Percentiles rank a stretch among this genome's conserved stretches.
These are phyloP conservation scores for Plasmodium sp. DNA, from an alignment of 169 alveolate species.

Conservation along the genomic window DNA sequence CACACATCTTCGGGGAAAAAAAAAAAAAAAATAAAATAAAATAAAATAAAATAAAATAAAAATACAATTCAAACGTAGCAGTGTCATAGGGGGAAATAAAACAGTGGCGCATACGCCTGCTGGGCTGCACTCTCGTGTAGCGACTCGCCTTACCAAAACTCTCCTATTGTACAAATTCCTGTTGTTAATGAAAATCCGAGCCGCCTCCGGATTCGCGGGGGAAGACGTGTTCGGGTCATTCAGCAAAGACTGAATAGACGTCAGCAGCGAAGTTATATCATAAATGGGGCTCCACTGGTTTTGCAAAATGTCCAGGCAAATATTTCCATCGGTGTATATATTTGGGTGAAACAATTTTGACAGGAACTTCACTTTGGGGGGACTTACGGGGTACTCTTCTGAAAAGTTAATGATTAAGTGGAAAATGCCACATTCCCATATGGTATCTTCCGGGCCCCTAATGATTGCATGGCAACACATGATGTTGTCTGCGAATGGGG, in stretches of 20 bases:
- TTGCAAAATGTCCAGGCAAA: constrained; percentile 92
- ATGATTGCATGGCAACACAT: constrained; percentile 96
- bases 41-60: not conserved
- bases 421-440: constrained; percentile 97
- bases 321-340: constrained; percentile 92
- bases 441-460: constrained; percentile 96
- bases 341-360: constrained; percentile 93
- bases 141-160: constrained; percentile 72
- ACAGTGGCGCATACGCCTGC: constrained; percentile 76
- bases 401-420: constrained; percentile 91
- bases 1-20: constrained; percentile 50
- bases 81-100: not conserved
- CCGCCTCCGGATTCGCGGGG: constrained; percentile 97
- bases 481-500: constrained; percentile 93
- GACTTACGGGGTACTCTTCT: constrained; percentile 93
- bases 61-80: not conserved
- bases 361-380: constrained; percentile 91
- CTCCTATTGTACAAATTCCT: constrained; percentile 73
- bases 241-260: constrained; percentile 94
- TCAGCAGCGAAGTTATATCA: constrained; percentile 94
- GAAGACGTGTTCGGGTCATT: constrained; percentile 96
- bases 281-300: constrained; percentile 97
- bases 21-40: constrained; percentile 4
- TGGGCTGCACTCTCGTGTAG: constrained; percentile 83
- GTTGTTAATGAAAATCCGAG: constrained; percentile 89